Evolutionary conservation across 2,329 filamentous ascomycete genomes (phyloP).

Genomic region (Teratosphaeriaceae sp.): DNA sequence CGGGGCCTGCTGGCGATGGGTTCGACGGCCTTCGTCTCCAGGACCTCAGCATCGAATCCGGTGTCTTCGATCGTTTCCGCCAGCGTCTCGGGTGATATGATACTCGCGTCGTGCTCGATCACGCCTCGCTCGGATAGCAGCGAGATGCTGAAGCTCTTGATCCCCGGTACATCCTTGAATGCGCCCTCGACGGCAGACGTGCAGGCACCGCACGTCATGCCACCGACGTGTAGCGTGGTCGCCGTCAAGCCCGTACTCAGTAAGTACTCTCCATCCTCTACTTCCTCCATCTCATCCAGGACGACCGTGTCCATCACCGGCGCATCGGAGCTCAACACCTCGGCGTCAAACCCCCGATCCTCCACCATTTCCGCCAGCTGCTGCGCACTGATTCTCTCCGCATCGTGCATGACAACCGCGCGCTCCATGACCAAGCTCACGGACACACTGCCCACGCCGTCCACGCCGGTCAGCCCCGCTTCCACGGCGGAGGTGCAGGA

Average conservation of each 20-base stretch:
- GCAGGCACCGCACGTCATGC: constrained; percentile 85
- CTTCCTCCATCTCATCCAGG: constrained; percentile 14
- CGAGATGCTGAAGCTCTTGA: constrained; percentile 83
- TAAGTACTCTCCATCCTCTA: constrained; percentile 10
- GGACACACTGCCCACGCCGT: constrained; percentile 79
- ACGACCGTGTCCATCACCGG: constrained; percentile 20
- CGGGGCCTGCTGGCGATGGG: constrained; percentile 23
- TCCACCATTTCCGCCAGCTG: constrained; percentile 79
- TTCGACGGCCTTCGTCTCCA: constrained; percentile 58
- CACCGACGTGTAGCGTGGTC: constrained; percentile 83
- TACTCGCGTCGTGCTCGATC: constrained; percentile 74
- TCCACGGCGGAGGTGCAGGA: constrained; percentile 92
- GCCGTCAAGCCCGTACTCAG: constrained; percentile 64
- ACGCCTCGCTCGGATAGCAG: constrained; percentile 96
- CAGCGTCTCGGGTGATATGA: constrained; percentile 67
- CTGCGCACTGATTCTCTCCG: constrained; percentile 64
- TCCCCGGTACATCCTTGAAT: constrained; percentile 74
- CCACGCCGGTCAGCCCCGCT: constrained; percentile 72
- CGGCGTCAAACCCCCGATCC: constrained; percentile 84
- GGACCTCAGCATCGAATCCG: constrained; percentile 80
- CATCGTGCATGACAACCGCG: constrained; percentile 86
- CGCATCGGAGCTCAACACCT: constrained; percentile 35
- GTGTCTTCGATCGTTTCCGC: constrained; percentile 84
- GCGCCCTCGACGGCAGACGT: constrained; percentile 92
- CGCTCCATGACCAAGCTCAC: constrained; percentile 95